Conservation (phyloP, 176 grass and related monocot genomes). For the Carex pumila region DNA sequence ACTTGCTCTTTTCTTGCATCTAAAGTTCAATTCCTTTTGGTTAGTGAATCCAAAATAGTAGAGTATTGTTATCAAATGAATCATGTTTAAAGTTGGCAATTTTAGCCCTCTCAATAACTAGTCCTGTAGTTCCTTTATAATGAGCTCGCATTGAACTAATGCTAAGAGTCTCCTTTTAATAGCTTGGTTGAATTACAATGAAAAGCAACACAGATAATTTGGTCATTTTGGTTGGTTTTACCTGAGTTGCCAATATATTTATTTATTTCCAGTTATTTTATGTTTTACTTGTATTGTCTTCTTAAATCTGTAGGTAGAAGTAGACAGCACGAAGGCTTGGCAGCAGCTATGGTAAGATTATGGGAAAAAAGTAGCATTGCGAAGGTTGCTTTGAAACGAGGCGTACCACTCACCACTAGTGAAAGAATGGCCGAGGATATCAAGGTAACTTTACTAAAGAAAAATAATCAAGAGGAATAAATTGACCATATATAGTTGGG, state of each 20-base stretch:
- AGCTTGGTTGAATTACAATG: background rate
- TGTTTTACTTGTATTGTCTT: slow-evolving; percentile 7
- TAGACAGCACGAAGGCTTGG: slow-evolving; percentile 89
- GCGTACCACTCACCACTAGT: slow-evolving; percentile 81
- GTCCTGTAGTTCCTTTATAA: background rate
- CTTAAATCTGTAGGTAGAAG: slow-evolving; percentile 50
- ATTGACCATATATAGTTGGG: background rate
- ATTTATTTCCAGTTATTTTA: background rate
- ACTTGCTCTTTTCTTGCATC: background rate
- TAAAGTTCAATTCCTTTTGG: background rate
- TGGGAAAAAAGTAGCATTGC: slow-evolving; percentile 94
- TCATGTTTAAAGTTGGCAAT: background rate
- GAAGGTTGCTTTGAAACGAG: slow-evolving; percentile 89
- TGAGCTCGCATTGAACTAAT: background rate
- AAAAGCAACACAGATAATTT: background rate
- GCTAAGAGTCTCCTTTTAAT: background rate
- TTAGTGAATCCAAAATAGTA: background rate
- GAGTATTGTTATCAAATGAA: background rate
- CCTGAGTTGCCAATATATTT: background rate
- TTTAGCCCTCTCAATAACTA: background rate
- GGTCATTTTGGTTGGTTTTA: slow-evolving; percentile 3
- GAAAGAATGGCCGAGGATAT: slow-evolving; percentile 98
- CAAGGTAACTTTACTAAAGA: slow-evolving; percentile 45
- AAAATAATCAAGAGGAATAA: background rate
- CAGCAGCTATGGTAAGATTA: slow-evolving; percentile 68